These are phyloP conservation scores for Fraxinus platypoda DNA, from an alignment of 305 asterid species.

Conservation along the genomic window DNA sequence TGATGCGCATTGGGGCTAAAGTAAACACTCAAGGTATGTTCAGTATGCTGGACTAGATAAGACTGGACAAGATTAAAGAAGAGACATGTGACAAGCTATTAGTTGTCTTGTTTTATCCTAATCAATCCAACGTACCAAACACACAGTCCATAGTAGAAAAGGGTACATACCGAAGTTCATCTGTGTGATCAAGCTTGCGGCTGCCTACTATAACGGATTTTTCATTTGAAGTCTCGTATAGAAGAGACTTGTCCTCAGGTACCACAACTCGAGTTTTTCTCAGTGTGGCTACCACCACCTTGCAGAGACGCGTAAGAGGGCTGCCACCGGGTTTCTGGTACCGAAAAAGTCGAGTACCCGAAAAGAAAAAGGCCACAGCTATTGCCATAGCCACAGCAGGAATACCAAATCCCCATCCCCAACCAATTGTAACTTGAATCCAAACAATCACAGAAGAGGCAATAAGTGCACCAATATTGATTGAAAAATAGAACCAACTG, in stretches of 20 bases:
- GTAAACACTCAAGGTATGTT: neutral
- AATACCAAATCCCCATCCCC: slow-evolving; percentile 89
- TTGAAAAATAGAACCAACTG: slow-evolving; percentile 79
- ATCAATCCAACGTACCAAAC: neutral
- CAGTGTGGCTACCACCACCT: slow-evolving; percentile 63
- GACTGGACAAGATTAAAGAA: neutral
- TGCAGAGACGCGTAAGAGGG: slow-evolving; percentile 64
- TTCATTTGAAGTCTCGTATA: slow-evolving; percentile 55
- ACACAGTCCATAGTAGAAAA: neutral
- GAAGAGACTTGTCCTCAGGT: slow-evolving; percentile 45
- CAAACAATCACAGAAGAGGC: slow-evolving; percentile 71
- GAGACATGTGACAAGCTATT: neutral
- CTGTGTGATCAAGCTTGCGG: slow-evolving; percentile 72
- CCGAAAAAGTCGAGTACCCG: slow-evolving; percentile 68
- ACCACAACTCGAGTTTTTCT: slow-evolving; percentile 47
- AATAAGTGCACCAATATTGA: slow-evolving; percentile 75
- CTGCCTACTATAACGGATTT: slow-evolving; percentile 65
- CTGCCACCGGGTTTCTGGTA: slow-evolving; percentile 86
- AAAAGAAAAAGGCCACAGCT: slow-evolving; percentile 72
- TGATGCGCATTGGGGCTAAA: neutral
- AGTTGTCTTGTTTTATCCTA: neutral
- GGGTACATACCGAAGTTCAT: slow-evolving; percentile 47
- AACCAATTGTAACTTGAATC: slow-evolving; percentile 66
- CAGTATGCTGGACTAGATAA: neutral
- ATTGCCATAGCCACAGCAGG: slow-evolving; percentile 83